Percentiles rank a stretch among this genome's conserved stretches.
Conservation (phyloP, 2,329 filamentous ascomycete genomes). For the Fusarium armeniacum region DNA sequence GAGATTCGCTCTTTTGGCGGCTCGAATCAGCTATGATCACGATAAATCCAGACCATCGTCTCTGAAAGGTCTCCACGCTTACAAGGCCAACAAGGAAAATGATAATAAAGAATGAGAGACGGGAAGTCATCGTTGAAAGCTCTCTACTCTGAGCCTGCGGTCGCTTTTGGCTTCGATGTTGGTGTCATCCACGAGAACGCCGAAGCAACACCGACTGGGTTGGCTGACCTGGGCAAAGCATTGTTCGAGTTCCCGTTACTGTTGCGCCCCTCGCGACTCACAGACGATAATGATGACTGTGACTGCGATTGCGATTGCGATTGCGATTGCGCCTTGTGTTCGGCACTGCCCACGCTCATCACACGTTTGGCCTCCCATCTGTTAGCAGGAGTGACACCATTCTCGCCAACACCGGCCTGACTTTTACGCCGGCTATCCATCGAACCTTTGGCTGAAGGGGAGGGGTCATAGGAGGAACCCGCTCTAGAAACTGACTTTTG, state of each 20-base stretch:
- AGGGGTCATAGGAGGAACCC: slow-evolving; percentile 67
- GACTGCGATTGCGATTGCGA: slow-evolving; percentile 48
- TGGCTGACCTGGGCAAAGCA: slow-evolving; percentile 71
- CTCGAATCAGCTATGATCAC: slow-evolving; percentile 14
- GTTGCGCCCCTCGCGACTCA: slow-evolving; percentile 57
- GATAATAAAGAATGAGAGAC: background rate
- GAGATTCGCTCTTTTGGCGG: slow-evolving; percentile 40
- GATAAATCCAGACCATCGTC: background rate
- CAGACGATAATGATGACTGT: slow-evolving; percentile 47
- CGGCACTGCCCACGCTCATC: slow-evolving; percentile 58
- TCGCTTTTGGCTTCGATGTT: slow-evolving; percentile 55
- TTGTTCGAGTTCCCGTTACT: slow-evolving; percentile 57
- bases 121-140: background rate
- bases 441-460: slow-evolving; percentile 60
- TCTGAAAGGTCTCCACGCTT: slow-evolving; percentile 5
- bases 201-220: slow-evolving; percentile 91
- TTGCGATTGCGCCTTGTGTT: slow-evolving; percentile 53
- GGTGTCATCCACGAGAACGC: slow-evolving; percentile 93
- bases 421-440: slow-evolving; percentile 69
- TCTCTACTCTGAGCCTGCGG: slow-evolving; percentile 49
- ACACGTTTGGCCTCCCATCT: slow-evolving; percentile 70
- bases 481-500: slow-evolving; percentile 73
- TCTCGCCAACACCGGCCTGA: slow-evolving; percentile 57
- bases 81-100: slow-evolving; percentile 16
- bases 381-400: slow-evolving; percentile 49